Evolutionary conservation across 2,329 filamentous ascomycete species (phyloP).

Genomic region (Pseudocercospora fijiensis): DNA sequence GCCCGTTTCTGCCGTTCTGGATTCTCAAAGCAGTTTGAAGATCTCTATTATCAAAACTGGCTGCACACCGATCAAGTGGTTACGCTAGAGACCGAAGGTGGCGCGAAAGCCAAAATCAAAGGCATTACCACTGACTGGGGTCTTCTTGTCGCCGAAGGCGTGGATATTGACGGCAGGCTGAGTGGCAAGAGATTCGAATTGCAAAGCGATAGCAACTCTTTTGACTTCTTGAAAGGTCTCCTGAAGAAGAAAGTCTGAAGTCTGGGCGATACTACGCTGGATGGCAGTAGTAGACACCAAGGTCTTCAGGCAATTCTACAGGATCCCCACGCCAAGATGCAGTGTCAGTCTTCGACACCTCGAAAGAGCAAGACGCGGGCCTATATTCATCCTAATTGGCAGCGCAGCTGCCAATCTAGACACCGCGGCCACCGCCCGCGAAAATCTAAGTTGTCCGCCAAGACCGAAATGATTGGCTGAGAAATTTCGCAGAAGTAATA

Average conservation of each 20-base stretch:
- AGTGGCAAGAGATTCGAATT: slow-evolving; percentile 79
- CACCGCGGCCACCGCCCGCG: too few species aligned
- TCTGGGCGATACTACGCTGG: background rate
- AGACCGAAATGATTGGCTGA: too few species aligned
- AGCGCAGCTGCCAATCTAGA: too few species aligned
- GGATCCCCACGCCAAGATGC: background rate
- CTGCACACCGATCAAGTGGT: slow-evolving; percentile 69
- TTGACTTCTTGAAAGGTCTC: slow-evolving; percentile 92
- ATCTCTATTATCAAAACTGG: slow-evolving; percentile 79
- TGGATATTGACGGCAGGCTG: slow-evolving; percentile 65
- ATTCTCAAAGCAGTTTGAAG: slow-evolving; percentile 71
- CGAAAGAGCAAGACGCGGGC: too few species aligned
- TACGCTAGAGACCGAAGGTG: slow-evolving; percentile 77
- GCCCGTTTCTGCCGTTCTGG: slow-evolving; percentile 70
- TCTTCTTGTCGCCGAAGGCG: slow-evolving; percentile 77
- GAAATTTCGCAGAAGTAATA: too few species aligned
- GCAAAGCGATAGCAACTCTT: slow-evolving; percentile 97
- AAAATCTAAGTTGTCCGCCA: too few species aligned
- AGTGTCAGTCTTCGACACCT: background rate
- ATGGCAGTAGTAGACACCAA: background rate
- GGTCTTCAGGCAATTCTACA: background rate
- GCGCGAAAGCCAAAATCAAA: slow-evolving; percentile 70
- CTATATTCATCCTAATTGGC: too few species aligned
- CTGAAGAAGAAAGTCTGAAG: slow-evolving; percentile 71
- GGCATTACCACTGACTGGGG: slow-evolving; percentile 94